phyloP scores from a whole-genome alignment of 2,329 filamentous ascomycete genomes.

The Penicillium fuscoglaucum region DNA sequence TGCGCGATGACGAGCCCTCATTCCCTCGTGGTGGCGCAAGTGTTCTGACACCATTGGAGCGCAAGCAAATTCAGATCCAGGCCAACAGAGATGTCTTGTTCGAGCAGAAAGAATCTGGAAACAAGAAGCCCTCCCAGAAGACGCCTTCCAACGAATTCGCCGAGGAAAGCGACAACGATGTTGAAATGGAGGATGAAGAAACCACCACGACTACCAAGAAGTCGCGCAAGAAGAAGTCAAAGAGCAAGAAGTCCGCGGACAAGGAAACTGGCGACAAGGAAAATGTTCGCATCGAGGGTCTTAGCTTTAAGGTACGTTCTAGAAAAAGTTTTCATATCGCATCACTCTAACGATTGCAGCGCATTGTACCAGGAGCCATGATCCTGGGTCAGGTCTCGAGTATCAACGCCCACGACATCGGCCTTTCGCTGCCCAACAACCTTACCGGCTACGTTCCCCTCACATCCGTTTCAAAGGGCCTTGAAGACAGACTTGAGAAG shows the following conservation, averaged over 20 bases:
- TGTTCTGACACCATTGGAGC: conserved; percentile 86
- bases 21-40: conserved; percentile 93
- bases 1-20: conserved; percentile 77
- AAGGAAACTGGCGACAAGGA: conserved; percentile 51
- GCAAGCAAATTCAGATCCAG: conserved; percentile 93
- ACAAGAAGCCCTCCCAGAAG: conserved; percentile 49
- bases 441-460: conserved; percentile 85
- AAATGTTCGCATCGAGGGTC: conserved; percentile 73
- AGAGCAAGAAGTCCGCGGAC: conserved; percentile 54
- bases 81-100: conserved; percentile 89
- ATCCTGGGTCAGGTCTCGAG: conserved; percentile 83
- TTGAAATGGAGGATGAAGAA: conserved; percentile 52
- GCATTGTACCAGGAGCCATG: conserved; percentile 78
- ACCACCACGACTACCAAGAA: conserved; percentile 39
- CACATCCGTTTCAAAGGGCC: conserved; percentile 80
- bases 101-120: conserved; percentile 65
- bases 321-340: background rate
- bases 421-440: conserved; percentile 87
- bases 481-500: conserved; percentile 73
- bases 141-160: conserved; percentile 54
- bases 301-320: conserved; percentile 77
- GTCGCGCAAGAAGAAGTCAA: conserved; percentile 42
- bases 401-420: conserved; percentile 76
- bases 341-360: conserved; percentile 55
- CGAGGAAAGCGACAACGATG: conserved; percentile 57